Conservation (phyloP, 305 asterid genomes). For the Fraxinus sp. region DNA sequence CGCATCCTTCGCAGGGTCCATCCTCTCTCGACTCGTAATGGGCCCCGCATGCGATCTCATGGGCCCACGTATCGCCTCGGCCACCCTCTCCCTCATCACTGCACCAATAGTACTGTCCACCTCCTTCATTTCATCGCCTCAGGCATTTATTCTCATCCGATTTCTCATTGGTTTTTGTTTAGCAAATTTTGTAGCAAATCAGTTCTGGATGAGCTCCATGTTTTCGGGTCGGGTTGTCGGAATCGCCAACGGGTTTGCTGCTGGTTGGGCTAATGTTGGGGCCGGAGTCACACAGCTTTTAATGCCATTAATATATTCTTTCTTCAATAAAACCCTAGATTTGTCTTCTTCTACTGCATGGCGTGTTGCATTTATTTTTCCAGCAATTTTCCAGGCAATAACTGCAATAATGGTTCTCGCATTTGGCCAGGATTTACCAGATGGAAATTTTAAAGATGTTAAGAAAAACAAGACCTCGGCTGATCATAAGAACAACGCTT, state of each 20-base stretch:
- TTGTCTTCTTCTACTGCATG: slow-evolving; percentile 39
- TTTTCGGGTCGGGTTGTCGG: slow-evolving; percentile 54
- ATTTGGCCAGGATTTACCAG: slow-evolving; percentile 55
- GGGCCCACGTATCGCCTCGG: slow-evolving; percentile 57
- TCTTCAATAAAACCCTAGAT: slow-evolving; percentile 2
- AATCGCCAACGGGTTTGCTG: slow-evolving; percentile 54
- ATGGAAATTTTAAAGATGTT: slow-evolving; percentile 22
- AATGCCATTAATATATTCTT: slow-evolving; percentile 46
- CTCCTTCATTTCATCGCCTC: slow-evolving; percentile 35
- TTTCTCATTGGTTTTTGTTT: slow-evolving; percentile 52
- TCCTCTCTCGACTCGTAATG: slow-evolving; percentile 57
- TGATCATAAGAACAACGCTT: background rate
- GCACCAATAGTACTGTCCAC: slow-evolving; percentile 43
- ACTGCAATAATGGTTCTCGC: slow-evolving; percentile 45
- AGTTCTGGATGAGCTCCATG: slow-evolving; percentile 73
- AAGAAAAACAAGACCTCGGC: background rate
- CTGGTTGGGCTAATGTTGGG: slow-evolving; percentile 72
- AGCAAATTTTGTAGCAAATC: slow-evolving; percentile 64
- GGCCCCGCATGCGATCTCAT: slow-evolving; percentile 61
- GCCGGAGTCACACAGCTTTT: slow-evolving; percentile 53
- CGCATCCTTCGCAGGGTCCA: slow-evolving; percentile 56
- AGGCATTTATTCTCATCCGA: slow-evolving; percentile 36
- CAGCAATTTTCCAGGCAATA: slow-evolving; percentile 37
- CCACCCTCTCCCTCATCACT: slow-evolving; percentile 51
- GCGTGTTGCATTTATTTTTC: slow-evolving; percentile 49